phyloP scores from a whole-genome alignment of 2,329 filamentous ascomycete genomes.

The Venturia nashicola region DNA sequence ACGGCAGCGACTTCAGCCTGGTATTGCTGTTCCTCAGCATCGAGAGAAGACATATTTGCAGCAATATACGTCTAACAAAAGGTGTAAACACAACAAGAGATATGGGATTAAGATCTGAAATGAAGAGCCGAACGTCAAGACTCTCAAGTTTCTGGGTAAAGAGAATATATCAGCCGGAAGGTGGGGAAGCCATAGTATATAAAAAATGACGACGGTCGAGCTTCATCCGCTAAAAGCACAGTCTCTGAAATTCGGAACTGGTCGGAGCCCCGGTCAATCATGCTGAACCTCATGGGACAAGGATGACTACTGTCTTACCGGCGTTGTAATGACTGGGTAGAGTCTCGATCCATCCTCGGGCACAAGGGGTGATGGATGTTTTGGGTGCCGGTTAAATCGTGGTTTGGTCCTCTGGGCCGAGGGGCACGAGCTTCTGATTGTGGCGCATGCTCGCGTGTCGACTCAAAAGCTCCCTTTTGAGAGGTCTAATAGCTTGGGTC shows the following conservation, averaged over 20 bases:
- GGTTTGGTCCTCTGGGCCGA: background rate
- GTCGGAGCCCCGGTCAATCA: background rate
- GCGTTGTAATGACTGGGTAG: background rate
- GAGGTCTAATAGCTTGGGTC: background rate
- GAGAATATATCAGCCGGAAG: background rate
- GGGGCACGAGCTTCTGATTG: conserved; percentile 1
- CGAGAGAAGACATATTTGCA: conserved; percentile 29
- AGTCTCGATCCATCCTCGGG: conserved; percentile 2
- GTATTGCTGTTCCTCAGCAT: conserved; percentile 63
- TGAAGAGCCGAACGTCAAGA: background rate
- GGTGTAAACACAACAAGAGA: background rate
- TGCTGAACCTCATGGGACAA: background rate
- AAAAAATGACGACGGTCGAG: conserved; percentile 4
- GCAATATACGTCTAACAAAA: background rate
- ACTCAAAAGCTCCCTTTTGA: background rate
- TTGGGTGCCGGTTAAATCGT: background rate
- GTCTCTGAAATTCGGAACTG: background rate
- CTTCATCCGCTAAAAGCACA: conserved; percentile 3
- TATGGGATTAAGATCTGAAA: background rate
- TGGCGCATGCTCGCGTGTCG: conserved; percentile 4
- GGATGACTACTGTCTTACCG: background rate
- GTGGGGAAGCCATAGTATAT: conserved; percentile 6
- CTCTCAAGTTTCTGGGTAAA: background rate
- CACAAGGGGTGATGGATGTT: background rate
- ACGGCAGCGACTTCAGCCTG: conserved; percentile 74